Base-by-base conservation (phyloP, 805 yeast species). In the Spathaspora hagerdaliae region DNA sequence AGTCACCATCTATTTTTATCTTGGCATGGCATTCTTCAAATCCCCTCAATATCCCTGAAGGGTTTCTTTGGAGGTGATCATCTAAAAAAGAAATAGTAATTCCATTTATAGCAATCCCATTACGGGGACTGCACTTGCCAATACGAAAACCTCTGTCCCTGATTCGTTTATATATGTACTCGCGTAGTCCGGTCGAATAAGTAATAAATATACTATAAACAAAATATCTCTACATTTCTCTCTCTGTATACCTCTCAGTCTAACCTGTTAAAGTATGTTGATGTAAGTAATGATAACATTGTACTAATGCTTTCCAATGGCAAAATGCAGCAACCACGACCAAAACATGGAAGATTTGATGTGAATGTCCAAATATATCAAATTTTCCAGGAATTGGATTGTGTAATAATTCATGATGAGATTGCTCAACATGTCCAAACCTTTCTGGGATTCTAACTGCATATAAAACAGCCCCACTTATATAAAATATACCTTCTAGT, bases 401-500 rank as follows among this genome's bases (percentile, higher is more conserved):
- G 6, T 33, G 41, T 7, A 52, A 40, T 36, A 55, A 46, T 9
- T 43, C 39, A 4, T 45, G 41, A 31, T 51, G 57, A 32, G 52
- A 52, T 29, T 57, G 54, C 8, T 62, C 65, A 2, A 49, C 39
- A 47, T 66, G 65, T 1, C 63, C 56, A 36, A 71, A 68, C 41
- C 85, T 71, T 59, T 90, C 97, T 0, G 97, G 97, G 31, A 86
- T 61, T 48, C 97, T 71, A 24, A 74, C 60, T 0, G 95, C 96
- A 61, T 90, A 90, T 43, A 91, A 62, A 2, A 74, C 71, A 0
- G 97, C 96, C 0, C 97, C 97, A 6, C 68, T 52, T 3, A 89
- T 85, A 61, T 90, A 91, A 38, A 85, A 78, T 2, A 78, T 58
- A 0, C 89, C 97, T 61, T 89, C 97, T 7, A 73, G 51, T 0